phyloP scores from a whole-genome alignment of 1,284 basidiomycete genomes.

The Paramarasmius palmivorus region DNA sequence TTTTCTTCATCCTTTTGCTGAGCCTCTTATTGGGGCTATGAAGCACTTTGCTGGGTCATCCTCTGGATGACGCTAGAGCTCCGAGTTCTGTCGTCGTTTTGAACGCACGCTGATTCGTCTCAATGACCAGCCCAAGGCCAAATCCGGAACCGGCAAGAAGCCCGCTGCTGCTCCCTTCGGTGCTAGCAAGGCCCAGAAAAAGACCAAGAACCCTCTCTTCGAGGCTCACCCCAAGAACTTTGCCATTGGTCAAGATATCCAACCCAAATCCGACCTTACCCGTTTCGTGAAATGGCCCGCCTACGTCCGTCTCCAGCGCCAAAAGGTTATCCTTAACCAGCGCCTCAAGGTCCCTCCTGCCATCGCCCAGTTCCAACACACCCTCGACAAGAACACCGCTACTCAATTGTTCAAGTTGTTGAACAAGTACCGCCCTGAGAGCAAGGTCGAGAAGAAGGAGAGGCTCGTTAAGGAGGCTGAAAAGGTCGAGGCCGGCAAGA shows the following conservation, averaged over 20 bases:
- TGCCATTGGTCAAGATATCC: constrained; percentile 96
- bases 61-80: constrained; percentile 52
- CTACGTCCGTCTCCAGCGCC: constrained; percentile 97
- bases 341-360: constrained; percentile 98
- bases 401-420: constrained; percentile 97
- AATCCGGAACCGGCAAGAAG: constrained; percentile 74
- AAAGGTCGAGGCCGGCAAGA: constrained; percentile 78
- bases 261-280: constrained; percentile 88
- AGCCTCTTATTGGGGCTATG: constrained; percentile 30
- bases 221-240: constrained; percentile 91
- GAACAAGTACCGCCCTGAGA: constrained; percentile 95
- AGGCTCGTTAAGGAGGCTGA: constrained; percentile 82
- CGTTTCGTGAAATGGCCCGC: constrained; percentile 99
- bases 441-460: constrained; percentile 97
- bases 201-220: constrained; percentile 94
- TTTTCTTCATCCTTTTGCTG: constrained; percentile 23
- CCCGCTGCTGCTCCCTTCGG: constrained; percentile 77
- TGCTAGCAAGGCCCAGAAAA: constrained; percentile 73
- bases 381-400: constrained; percentile 99
- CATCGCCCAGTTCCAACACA: constrained; percentile 97
- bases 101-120: constrained; percentile 72
- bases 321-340: constrained; percentile 98
- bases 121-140: constrained; percentile 86
- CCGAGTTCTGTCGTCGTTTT: constrained; percentile 36
- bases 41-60: constrained; percentile 40